A percentile compares a stretch with the other conserved stretches of the same genome.
Conservation (phyloP, 768 basidiomycete genomes). For the Dentipellis sp. region DNA sequence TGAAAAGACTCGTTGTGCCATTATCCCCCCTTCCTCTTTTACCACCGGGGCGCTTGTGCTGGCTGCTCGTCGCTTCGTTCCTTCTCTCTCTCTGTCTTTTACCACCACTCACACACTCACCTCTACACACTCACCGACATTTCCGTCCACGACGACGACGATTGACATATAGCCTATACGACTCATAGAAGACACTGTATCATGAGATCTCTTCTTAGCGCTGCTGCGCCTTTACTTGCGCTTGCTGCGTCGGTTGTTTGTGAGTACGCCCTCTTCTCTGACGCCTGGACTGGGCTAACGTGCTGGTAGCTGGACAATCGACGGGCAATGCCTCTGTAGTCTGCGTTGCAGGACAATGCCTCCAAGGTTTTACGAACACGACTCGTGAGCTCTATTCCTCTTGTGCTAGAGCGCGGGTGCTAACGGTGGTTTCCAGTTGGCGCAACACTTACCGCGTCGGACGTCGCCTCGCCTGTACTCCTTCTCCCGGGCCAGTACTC, state of each 20-base stretch:
- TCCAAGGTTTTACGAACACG: constrained; percentile 68
- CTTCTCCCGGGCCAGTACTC: constrained; percentile 76
- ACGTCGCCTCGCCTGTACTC: constrained; percentile 42
- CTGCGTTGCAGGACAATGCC: constrained; percentile 85
- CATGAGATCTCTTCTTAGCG: background rate
- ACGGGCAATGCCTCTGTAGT: constrained; percentile 44
- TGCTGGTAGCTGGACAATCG: background rate
- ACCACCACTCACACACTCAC: background rate
- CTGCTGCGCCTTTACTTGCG: background rate
- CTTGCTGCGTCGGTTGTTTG: constrained; percentile 19
- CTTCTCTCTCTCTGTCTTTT: background rate
- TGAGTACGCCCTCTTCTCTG: background rate
- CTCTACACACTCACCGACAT: background rate
- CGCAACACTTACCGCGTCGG: constrained; percentile 49
- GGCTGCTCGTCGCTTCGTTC: background rate
- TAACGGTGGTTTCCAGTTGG: constrained; percentile 45
- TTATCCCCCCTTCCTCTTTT: background rate
- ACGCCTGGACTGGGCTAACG: background rate
- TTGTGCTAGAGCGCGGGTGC: background rate
- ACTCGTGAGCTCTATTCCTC: constrained; percentile 41
- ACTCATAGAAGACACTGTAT: background rate
- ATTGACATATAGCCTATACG: background rate
- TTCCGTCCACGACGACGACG: background rate
- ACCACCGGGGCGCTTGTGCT: background rate
- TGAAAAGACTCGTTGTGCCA: background rate